phyloP scores from a whole-genome alignment of 345 rosid species.

The Citrus unshiu region DNA sequence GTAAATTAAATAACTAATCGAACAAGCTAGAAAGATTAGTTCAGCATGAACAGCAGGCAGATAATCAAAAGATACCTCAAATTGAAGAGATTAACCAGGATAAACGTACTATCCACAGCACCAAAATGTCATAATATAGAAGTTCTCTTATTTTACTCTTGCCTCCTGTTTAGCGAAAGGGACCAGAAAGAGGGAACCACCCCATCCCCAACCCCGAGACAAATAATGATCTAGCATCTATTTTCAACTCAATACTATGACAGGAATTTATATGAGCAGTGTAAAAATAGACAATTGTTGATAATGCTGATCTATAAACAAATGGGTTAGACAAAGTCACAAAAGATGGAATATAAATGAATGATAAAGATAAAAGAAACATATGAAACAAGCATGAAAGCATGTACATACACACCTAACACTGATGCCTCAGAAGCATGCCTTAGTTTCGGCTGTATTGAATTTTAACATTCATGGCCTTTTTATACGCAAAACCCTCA shows the following conservation, averaged over 20 bases:
- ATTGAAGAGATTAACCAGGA: background rate
- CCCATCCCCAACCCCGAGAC: background rate
- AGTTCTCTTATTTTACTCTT: background rate
- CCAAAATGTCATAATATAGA: background rate
- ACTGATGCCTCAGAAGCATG: slow-evolving; percentile 3
- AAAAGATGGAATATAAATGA: background rate
- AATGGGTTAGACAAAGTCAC: background rate
- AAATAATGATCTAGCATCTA: slow-evolving; percentile 1
- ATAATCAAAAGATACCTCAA: background rate
- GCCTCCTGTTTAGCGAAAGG: background rate
- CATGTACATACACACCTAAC: slow-evolving; percentile 1
- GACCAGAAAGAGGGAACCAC: background rate
- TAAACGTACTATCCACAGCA: background rate
- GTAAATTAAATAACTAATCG: background rate
- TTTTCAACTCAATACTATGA: background rate
- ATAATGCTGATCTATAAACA: background rate
- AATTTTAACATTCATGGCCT: slow-evolving; percentile 6
- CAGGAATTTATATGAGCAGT: background rate
- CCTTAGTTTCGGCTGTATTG: background rate
- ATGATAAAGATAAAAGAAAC: background rate
- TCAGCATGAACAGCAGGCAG: background rate
- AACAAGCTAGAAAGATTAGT: background rate
- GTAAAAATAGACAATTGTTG: background rate
- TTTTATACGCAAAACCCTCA: background rate
- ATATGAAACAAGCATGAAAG: background rate